These are phyloP conservation scores for Somion occarium DNA, from an alignment of 1,284 basidiomycete genomes.

Conservation along the genomic window DNA sequence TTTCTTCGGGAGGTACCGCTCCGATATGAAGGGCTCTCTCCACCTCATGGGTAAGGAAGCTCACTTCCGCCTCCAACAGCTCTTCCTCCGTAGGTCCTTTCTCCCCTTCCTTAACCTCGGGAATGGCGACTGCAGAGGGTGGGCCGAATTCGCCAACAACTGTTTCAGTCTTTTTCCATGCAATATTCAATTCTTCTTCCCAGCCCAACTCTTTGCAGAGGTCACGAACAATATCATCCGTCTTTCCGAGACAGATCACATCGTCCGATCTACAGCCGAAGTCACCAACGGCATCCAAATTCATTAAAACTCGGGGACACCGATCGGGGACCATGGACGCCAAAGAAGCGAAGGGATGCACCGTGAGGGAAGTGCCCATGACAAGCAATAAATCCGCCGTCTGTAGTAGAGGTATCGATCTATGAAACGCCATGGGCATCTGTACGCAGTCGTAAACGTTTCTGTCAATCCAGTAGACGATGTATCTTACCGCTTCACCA, in stretches of 20 bases:
- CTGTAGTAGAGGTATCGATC: constrained; percentile 42
- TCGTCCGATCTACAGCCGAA: constrained; percentile 54
- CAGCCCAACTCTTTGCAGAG: constrained; percentile 65
- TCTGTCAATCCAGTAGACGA: not conserved
- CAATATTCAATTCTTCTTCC: constrained; percentile 53
- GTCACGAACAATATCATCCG: constrained; percentile 57
- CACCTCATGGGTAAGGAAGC: constrained; percentile 29
- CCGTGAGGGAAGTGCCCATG: constrained; percentile 87
- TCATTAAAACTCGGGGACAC: constrained; percentile 70
- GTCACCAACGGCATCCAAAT: constrained; percentile 61
- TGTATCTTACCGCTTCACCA: constrained; percentile 63
- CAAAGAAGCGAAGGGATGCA: constrained; percentile 73
- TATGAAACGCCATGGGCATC: constrained; percentile 58
- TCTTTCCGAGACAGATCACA: constrained; percentile 59
- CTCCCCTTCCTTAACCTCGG: constrained; percentile 3
- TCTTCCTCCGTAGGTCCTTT: constrained; percentile 11
- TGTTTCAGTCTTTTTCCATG: constrained; percentile 49
- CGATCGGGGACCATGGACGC: constrained; percentile 39
- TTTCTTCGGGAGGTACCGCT: not conserved
- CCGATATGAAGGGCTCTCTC: constrained; percentile 23
- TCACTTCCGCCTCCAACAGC: constrained; percentile 25
- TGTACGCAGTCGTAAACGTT: constrained; percentile 20
- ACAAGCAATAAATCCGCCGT: constrained; percentile 85
- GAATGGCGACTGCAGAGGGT: not conserved
- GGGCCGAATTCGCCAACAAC: constrained; percentile 2